phyloP scores from a whole-genome alignment of 371 early-diverging fungal species.

The Cokeromyces recurvatus region DNA sequence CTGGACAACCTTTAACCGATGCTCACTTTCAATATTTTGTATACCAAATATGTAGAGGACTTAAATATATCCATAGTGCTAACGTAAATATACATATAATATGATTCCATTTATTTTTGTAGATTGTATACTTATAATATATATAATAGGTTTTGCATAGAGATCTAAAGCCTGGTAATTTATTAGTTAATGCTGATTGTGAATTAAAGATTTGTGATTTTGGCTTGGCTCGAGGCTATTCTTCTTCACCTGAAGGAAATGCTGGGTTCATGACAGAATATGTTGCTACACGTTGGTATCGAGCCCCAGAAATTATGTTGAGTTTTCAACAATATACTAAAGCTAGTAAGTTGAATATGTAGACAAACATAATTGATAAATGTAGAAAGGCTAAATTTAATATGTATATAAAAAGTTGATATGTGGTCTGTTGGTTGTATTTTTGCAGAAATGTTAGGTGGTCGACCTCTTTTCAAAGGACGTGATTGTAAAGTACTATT shows the following conservation, averaged over 20 bases:
- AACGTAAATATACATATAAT: constrained; percentile 60
- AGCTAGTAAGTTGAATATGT: constrained; percentile 72
- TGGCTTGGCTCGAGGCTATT: constrained; percentile 93
- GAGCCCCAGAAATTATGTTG: constrained; percentile 98
- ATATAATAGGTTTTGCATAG: constrained; percentile 70
- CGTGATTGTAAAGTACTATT: constrained; percentile 68
- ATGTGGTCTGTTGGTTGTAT: constrained; percentile 99
- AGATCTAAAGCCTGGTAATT: constrained; percentile 95
- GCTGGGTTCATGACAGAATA: constrained; percentile 96
- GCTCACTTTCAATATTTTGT: constrained; percentile 98
- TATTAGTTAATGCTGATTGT: constrained; percentile 97
- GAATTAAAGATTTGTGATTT: constrained; percentile 96
- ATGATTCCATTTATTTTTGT: background rate
- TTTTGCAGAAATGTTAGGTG: constrained; percentile 93
- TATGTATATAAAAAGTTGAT: constrained; percentile 74
- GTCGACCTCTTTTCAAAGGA: constrained; percentile 87
- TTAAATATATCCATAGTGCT: constrained; percentile 98
- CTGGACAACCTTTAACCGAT: constrained; percentile 94
- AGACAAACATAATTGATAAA: no score
- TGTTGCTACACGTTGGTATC: constrained; percentile 98
- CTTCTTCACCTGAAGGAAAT: constrained; percentile 74
- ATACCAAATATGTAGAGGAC: constrained; percentile 95
- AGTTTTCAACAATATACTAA: constrained; percentile 92
- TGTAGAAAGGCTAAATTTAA: no score
- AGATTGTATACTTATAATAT: no score